A percentile compares a stretch with the other conserved stretches of the same genome.
These are phyloP conservation scores for Penicillium sp. DNA, from an alignment of 2,329 filamentous ascomycete species.

Conservation along the genomic window DNA sequence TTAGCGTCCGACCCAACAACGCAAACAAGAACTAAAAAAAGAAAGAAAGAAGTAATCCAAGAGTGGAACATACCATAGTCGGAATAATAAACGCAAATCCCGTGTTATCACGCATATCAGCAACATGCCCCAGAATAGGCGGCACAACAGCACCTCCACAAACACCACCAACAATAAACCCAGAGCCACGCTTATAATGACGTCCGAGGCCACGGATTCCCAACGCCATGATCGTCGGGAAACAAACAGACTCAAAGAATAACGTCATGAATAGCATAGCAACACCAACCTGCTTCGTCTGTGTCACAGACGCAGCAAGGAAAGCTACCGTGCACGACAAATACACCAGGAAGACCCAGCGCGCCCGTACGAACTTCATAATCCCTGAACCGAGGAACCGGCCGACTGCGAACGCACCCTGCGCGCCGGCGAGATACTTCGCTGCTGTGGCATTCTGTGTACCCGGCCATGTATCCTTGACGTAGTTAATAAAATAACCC, in stretches of 20 bases:
- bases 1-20: slow-evolving; percentile 20
- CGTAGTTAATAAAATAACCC: slow-evolving; percentile 72
- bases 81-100: slow-evolving; percentile 67
- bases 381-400: slow-evolving; percentile 67
- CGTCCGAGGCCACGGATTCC: slow-evolving; percentile 73
- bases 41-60: slow-evolving; percentile 18
- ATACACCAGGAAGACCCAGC: slow-evolving; percentile 70
- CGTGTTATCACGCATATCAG: slow-evolving; percentile 62
- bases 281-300: slow-evolving; percentile 50
- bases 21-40: slow-evolving; percentile 25
- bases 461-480: slow-evolving; percentile 58
- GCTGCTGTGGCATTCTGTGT: slow-evolving; percentile 59
- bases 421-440: slow-evolving; percentile 71
- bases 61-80: slow-evolving; percentile 44
- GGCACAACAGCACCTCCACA: slow-evolving; percentile 72
- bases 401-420: slow-evolving; percentile 70
- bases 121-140: slow-evolving; percentile 67
- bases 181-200: slow-evolving; percentile 74
- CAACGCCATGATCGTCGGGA: slow-evolving; percentile 77
- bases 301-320: slow-evolving; percentile 51
- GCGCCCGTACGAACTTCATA: slow-evolving; percentile 66
- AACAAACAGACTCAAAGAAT: slow-evolving; percentile 80
- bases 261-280: slow-evolving; percentile 67
- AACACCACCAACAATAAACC: slow-evolving; percentile 71
- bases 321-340: slow-evolving; percentile 64